Evolutionary conservation across 148 eudicot genomes (phyloP).

Genomic region (Camellia sinensis): DNA sequence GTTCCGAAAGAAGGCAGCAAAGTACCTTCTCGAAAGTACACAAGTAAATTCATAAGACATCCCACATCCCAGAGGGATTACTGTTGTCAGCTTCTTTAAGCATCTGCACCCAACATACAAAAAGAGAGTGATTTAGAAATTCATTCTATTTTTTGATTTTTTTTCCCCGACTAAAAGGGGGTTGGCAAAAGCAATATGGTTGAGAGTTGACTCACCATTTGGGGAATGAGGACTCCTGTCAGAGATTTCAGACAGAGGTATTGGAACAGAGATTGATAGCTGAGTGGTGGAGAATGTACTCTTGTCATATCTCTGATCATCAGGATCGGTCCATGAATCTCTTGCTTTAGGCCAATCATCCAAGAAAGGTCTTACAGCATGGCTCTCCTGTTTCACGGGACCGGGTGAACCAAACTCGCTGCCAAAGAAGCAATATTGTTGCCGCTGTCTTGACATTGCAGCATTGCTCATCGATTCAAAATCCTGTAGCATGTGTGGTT

Average conservation of each 20-base stretch:
- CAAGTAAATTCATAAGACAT: no score
- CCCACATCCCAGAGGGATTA: background rate
- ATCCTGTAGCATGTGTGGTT: conserved; percentile 23
- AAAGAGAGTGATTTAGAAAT: background rate
- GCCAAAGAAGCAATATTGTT: conserved; percentile 49
- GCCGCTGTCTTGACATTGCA: conserved; percentile 31
- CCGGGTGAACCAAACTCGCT: conserved; percentile 27
- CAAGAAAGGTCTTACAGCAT: conserved; percentile 38
- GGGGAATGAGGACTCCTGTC: conserved; percentile 23
- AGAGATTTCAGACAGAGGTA: background rate
- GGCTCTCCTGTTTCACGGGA: conserved; percentile 35
- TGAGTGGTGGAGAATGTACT: conserved; percentile 40
- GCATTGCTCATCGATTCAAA: conserved; percentile 27
- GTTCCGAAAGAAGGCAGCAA: background rate
- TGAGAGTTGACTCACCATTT: conserved; percentile 11
- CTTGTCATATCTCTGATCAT: conserved; percentile 29
- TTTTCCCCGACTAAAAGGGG: background rate
- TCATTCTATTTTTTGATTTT: no score
- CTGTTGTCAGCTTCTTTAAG: background rate
- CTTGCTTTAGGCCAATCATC: conserved; percentile 40
- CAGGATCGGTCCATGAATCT: conserved; percentile 41
- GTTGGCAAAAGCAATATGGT: background rate
- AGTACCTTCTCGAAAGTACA: background rate
- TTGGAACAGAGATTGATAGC: conserved; percentile 32
- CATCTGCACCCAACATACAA: background rate